Percentiles rank a stretch among this genome's conserved stretches.
Conservation (phyloP, 1,284 basidiomycete species). For the Farysia itapuensis region DNA sequence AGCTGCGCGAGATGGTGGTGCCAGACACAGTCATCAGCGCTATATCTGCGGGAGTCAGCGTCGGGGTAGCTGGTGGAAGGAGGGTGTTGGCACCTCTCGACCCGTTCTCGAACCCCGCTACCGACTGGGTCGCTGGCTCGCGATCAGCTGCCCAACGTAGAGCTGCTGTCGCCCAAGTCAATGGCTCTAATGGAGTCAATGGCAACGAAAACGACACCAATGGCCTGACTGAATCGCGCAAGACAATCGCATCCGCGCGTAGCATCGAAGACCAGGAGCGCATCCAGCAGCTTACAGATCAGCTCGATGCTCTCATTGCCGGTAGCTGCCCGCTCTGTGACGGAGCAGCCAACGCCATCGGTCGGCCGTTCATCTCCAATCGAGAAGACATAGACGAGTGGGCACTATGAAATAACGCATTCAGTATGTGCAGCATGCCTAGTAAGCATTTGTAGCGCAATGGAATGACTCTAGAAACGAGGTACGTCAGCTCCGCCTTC, state of each 20-base stretch:
- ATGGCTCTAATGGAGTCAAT: not conserved
- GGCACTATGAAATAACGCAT: constrained; percentile 29
- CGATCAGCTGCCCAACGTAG: constrained; percentile 23
- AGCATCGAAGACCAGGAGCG: constrained; percentile 38
- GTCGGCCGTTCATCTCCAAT: constrained; percentile 40
- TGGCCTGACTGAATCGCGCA: not conserved
- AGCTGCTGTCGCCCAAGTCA: constrained; percentile 3
- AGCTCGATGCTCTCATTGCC: constrained; percentile 56
- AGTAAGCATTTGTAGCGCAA: no score
- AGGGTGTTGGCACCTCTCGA: constrained; percentile 49
- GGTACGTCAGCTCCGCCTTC: no score
- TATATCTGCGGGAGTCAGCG: constrained; percentile 49
- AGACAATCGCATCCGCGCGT: constrained; percentile 6
- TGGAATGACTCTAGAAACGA: no score
- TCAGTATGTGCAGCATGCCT: no score
- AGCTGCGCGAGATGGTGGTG: constrained; percentile 49
- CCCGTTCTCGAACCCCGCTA: constrained; percentile 43
- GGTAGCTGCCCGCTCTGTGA: constrained; percentile 53
- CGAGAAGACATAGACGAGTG: constrained; percentile 39
- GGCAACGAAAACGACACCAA: not conserved
- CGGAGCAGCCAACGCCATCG: constrained; percentile 43
- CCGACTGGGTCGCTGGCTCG: constrained; percentile 33
- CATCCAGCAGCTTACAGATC: constrained; percentile 47
- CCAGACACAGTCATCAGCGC: constrained; percentile 56
- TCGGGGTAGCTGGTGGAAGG: constrained; percentile 46